Conservation (phyloP, 345 rosid species). For the Microthlaspi erraticum region DNA sequence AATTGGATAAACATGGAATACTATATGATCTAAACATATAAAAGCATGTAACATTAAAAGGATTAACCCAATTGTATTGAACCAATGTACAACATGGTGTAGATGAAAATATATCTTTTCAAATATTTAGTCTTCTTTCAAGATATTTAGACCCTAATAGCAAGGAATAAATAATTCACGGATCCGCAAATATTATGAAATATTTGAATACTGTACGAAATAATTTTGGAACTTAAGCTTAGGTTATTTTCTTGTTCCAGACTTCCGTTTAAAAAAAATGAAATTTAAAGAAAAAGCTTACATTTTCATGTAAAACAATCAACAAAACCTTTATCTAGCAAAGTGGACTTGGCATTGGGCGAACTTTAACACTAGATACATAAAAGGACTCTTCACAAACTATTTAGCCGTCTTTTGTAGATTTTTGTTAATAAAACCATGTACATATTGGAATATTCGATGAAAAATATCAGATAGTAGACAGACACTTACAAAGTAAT, state of each 20-base stretch:
- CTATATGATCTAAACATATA: neutral
- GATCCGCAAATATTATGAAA: neutral
- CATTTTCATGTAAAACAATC: neutral
- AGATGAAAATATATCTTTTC: neutral
- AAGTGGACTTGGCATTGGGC: slow-evolving; percentile 1
- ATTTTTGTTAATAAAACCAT: neutral
- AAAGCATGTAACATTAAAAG: neutral
- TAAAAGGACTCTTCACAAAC: slow-evolving; percentile 23
- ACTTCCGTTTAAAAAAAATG: neutral
- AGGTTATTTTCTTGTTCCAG: neutral
- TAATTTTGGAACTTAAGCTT: neutral
- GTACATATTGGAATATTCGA: neutral
- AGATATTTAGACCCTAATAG: neutral
- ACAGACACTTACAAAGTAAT: neutral
- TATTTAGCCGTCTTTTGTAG: slow-evolving; percentile 25
- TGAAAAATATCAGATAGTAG: neutral
- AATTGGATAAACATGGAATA: neutral
- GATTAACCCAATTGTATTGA: neutral
- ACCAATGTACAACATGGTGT: neutral
- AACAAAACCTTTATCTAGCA: neutral
- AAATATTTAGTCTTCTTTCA: neutral
- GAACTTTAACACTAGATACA: neutral
- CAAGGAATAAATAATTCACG: neutral
- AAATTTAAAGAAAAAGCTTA: neutral
- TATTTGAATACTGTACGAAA: neutral